A percentile compares a stretch with the other conserved stretches of the same genome.
These are phyloP conservation scores for Catharanthus roseus DNA, from an alignment of 257 asterid genomes.

Conservation along the genomic window DNA sequence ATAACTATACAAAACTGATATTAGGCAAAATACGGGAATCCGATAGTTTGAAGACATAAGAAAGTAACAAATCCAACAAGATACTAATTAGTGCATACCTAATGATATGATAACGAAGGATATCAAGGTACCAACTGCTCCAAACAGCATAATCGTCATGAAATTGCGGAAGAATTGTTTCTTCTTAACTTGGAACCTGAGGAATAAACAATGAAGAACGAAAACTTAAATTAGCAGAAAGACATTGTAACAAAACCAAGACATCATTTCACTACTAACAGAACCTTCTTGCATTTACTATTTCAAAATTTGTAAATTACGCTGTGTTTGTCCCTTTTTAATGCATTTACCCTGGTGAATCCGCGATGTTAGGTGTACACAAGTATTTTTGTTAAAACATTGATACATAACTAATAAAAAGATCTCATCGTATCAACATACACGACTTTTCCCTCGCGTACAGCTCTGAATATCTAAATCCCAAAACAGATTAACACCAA, in stretches of 20 bases:
- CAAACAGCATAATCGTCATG: slow-evolving; percentile 81
- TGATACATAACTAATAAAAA: too few species aligned
- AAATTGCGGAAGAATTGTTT: slow-evolving; percentile 97
- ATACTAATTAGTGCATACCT: slow-evolving; percentile 44
- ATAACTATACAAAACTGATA: not conserved
- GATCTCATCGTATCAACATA: too few species aligned
- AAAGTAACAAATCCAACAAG: slow-evolving; percentile 17
- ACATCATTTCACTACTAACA: not conserved
- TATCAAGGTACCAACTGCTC: slow-evolving; percentile 92
- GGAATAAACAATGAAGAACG: slow-evolving; percentile 17
- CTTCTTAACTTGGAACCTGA: slow-evolving; percentile 99
- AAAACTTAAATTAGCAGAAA: not conserved
- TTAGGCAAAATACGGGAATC: not conserved
- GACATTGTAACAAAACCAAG: not conserved
- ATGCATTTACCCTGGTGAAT: too few species aligned
- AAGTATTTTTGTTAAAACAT: too few species aligned
- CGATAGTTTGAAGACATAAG: not conserved
- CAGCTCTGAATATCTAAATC: not conserved
- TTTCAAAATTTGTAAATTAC: not conserved
- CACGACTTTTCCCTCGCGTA: too few species aligned
- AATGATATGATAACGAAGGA: slow-evolving; percentile 78
- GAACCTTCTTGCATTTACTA: not conserved
- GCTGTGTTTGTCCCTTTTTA: too few species aligned
- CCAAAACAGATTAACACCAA: not conserved
- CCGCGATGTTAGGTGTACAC: too few species aligned